A percentile compares a stretch with the other conserved stretches of the same genome.
These are phyloP conservation scores for Caryopteris hybrid DNA, from an alignment of 305 asterid genomes.

Conservation along the genomic window DNA sequence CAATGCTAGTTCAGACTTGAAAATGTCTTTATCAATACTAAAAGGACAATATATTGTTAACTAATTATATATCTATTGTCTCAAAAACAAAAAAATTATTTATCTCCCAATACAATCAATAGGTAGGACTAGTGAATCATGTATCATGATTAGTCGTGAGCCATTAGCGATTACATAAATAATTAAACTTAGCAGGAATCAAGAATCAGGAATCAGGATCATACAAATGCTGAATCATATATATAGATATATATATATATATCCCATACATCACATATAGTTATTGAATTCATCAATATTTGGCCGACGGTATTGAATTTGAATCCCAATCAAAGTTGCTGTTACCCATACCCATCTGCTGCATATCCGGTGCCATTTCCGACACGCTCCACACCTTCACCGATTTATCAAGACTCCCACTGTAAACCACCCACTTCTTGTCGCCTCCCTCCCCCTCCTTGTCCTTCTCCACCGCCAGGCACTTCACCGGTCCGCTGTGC, in stretches of 20 bases:
- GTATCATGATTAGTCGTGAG: no score
- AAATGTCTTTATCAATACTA: no score
- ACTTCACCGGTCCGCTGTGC: slow-evolving; percentile 86
- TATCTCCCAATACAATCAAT: not conserved
- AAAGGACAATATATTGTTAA: no score
- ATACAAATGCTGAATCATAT: not conserved
- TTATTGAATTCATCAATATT: slow-evolving; percentile 28
- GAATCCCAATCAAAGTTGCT: slow-evolving; percentile 49
- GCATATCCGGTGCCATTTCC: slow-evolving; percentile 57
- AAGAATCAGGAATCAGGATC: no score
- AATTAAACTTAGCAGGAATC: not conserved
- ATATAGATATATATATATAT: not conserved
- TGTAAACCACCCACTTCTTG: slow-evolving; percentile 68
- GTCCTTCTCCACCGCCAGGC: slow-evolving; percentile 64
- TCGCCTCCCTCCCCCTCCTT: slow-evolving; percentile 24
- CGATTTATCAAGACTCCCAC: slow-evolving; percentile 87
- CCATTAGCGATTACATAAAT: not conserved
- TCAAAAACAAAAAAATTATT: no score
- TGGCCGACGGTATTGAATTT: slow-evolving; percentile 48
- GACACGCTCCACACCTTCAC: slow-evolving; percentile 93
- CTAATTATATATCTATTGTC: no score
- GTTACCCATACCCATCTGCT: slow-evolving; percentile 16
- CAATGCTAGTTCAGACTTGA: no score
- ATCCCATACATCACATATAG: no score
- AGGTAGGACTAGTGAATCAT: not conserved